A percentile compares a stretch with the other conserved stretches of the same genome.
These are phyloP conservation scores for Ochetophila trinervis DNA, from an alignment of 306 rosid genomes.

Conservation along the genomic window DNA sequence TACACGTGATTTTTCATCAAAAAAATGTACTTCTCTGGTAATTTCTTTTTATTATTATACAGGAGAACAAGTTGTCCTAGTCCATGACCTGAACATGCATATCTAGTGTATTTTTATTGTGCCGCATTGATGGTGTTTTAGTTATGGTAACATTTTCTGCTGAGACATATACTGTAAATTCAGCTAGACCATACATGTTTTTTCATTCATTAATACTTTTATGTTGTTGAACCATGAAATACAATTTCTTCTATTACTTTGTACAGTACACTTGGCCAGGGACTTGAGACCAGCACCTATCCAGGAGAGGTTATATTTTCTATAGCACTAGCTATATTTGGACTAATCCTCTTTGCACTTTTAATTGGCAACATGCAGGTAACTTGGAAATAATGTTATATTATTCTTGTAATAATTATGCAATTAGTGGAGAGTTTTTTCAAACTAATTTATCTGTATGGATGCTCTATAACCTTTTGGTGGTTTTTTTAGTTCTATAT, in stretches of 20 bases:
- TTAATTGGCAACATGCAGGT: constrained; percentile 99
- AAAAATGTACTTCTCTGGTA: too few species aligned
- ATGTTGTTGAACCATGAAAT: background rate
- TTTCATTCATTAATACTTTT: background rate
- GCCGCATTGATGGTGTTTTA: too few species aligned
- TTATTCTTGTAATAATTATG: background rate
- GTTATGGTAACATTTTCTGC: background rate
- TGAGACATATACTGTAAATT: background rate
- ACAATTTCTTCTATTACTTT: constrained; percentile 26
- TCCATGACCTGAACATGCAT: too few species aligned
- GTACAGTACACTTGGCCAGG: constrained; percentile 96
- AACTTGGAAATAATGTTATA: constrained; percentile 7
- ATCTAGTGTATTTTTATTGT: too few species aligned
- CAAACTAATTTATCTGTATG: too few species aligned
- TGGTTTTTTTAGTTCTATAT: too few species aligned
- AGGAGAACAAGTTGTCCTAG: too few species aligned
- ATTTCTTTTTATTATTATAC: too few species aligned
- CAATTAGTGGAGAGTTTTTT: background rate
- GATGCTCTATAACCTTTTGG: too few species aligned
- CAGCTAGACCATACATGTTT: background rate
- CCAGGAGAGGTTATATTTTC: constrained; percentile 94
- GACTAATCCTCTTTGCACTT: constrained; percentile 97
- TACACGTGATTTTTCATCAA: too few species aligned
- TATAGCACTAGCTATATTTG: constrained; percentile 76
- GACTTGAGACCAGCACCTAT: constrained; percentile 89